These are phyloP conservation scores for Parasarocladium wereldwijsianum DNA, from an alignment of 2,329 filamentous ascomycete genomes.

Conservation along the genomic window DNA sequence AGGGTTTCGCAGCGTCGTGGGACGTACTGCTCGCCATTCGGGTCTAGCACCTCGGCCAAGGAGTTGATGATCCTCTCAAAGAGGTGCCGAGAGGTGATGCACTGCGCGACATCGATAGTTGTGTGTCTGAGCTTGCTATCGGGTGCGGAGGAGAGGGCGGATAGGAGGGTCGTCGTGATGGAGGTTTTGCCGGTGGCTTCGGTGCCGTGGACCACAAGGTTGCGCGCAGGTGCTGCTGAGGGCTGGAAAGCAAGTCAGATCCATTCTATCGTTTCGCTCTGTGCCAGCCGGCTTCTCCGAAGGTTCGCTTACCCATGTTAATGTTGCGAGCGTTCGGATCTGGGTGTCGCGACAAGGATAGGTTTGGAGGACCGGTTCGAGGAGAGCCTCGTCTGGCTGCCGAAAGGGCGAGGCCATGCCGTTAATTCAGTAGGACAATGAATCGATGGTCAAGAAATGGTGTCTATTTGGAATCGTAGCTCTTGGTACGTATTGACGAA, in stretches of 20 bases:
- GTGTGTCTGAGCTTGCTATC: conserved; percentile 33
- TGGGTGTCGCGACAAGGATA: conserved; percentile 46
- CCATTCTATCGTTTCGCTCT: neutral
- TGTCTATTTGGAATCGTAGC: too few relatives aligned
- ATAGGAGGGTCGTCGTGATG: conserved; percentile 39
- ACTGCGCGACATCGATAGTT: conserved; percentile 56
- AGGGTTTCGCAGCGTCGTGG: conserved; percentile 59
- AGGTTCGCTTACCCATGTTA: conserved; percentile 29
- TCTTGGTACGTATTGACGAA: too few relatives aligned
- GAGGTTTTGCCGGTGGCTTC: conserved; percentile 77
- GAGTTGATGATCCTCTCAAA: conserved; percentile 55
- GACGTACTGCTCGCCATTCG: conserved; percentile 15
- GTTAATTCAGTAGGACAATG: too few relatives aligned
- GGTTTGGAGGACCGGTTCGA: conserved; percentile 26
- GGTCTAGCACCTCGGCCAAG: conserved; percentile 36
- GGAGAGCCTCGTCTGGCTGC: conserved; percentile 35
- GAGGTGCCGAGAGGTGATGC: conserved; percentile 63
- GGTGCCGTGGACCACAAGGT: conserved; percentile 69
- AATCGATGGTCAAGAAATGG: too few relatives aligned
- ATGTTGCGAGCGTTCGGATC: conserved; percentile 40
- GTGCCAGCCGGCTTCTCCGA: neutral
- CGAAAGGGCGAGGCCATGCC: conserved; percentile 30
- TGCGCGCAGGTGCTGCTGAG: conserved; percentile 52
- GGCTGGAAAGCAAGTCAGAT: conserved; percentile 26
- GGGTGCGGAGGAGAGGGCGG: conserved; percentile 7